A percentile compares a stretch with the other conserved stretches of the same genome.
phyloP scores from a whole-genome alignment of 2,329 filamentous ascomycete genomes.

The Alternaria rosae region DNA sequence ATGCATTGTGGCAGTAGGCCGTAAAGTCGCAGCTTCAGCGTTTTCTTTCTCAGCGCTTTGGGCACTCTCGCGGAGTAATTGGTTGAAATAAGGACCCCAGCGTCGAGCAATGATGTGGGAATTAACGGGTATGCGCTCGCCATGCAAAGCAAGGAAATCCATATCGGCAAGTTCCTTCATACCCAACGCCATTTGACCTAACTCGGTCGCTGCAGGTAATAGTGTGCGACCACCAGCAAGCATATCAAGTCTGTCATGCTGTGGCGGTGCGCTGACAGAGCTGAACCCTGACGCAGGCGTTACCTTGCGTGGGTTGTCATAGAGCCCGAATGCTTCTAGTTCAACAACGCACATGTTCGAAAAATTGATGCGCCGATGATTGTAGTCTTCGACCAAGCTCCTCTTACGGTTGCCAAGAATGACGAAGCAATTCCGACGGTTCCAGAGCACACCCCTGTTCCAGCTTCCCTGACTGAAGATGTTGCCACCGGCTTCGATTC shows the following conservation, averaged over 20 bases:
- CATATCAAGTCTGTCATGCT: constrained; percentile 59
- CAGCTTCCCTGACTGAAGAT: constrained; percentile 98
- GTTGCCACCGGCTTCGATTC: constrained; percentile 89
- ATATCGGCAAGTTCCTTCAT: constrained; percentile 92
- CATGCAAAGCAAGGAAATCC: constrained; percentile 91
- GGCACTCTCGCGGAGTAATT: constrained; percentile 81
- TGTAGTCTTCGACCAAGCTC: constrained; percentile 96
- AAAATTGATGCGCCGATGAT: constrained; percentile 97
- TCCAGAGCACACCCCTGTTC: constrained; percentile 95
- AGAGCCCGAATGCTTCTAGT: constrained; percentile 94
- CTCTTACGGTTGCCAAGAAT: constrained; percentile 93
- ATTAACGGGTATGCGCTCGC: constrained; percentile 91
- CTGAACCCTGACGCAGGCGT: constrained; percentile 82
- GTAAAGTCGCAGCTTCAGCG: constrained; percentile 76
- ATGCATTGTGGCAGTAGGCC: constrained; percentile 64
- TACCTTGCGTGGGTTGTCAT: constrained; percentile 87
- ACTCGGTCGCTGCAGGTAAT: constrained; percentile 79
- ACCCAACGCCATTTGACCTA: constrained; percentile 80
- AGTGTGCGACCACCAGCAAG: constrained; percentile 79
- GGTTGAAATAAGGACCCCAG: constrained; percentile 97
- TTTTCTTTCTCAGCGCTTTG: constrained; percentile 64
- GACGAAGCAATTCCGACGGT: constrained; percentile 91
- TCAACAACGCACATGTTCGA: constrained; percentile 97
- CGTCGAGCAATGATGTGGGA: constrained; percentile 85
- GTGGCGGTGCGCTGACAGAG: constrained; percentile 77